phyloP scores from a whole-genome alignment of 306 rosid genomes.

The Elaeagnus macrophylla region DNA sequence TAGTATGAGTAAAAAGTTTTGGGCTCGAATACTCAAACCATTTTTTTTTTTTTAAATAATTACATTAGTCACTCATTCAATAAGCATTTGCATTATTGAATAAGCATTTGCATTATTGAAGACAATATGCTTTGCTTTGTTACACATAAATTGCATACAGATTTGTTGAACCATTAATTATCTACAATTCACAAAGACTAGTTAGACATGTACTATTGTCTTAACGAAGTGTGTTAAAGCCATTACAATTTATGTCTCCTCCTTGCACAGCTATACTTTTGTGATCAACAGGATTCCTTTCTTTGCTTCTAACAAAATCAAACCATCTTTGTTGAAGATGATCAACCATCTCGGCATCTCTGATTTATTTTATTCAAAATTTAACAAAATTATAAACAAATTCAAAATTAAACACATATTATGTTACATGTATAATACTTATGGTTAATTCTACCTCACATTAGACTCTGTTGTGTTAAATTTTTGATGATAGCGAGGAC shows the following conservation, averaged over 20 bases:
- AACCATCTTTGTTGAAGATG: constrained; percentile 50
- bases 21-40: no score
- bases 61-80: no score
- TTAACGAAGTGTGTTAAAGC: constrained; percentile 45
- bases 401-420: no score
- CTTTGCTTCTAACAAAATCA: constrained; percentile 47
- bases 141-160: background rate
- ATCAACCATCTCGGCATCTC: constrained; percentile 57
- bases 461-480: constrained; percentile 31
- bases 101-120: no score
- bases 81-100: no score
- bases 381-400: background rate
- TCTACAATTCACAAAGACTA: background rate
- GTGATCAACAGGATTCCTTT: constrained; percentile 34
- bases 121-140: no score
- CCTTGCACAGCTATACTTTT: constrained; percentile 27
- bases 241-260: constrained; percentile 51
- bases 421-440: background rate
- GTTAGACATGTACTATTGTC: background rate
- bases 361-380: background rate
- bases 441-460: constrained; percentile 29
- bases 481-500: constrained; percentile 57
- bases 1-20: no score
- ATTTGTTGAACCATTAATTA: background rate
- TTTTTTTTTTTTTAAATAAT: no score